Percentiles rank a stretch among this genome's conserved stretches.
Conservation (phyloP, 176 grass and related monocot species). For the Tillandsia leiboldiana region DNA sequence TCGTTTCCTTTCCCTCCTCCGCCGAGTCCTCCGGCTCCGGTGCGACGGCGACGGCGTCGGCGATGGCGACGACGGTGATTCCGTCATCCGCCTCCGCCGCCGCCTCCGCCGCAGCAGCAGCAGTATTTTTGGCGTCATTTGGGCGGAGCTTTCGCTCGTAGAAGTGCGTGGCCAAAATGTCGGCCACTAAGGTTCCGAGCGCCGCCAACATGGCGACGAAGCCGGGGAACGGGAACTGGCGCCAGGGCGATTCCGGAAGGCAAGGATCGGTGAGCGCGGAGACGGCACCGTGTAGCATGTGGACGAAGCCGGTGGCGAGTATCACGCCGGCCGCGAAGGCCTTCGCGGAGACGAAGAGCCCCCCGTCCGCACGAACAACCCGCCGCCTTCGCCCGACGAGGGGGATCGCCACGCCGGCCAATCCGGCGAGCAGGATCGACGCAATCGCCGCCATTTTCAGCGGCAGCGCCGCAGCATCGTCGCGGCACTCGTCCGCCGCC, state of each 20-base stretch:
- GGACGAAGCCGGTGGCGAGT: conserved; percentile 68
- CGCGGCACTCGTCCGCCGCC: conserved; percentile 21
- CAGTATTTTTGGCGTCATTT: conserved; percentile 12
- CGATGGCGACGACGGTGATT: background rate
- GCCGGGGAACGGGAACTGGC: conserved; percentile 44
- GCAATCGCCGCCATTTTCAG: conserved; percentile 59
- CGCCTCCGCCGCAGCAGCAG: background rate
- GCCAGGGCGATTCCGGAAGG: conserved; percentile 35
- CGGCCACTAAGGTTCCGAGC: conserved; percentile 50
- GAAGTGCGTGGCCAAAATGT: conserved; percentile 51
- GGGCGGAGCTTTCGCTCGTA: conserved; percentile 1
- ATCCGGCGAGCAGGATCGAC: conserved; percentile 39
- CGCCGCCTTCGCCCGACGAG: conserved; percentile 40
- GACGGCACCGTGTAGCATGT: conserved; percentile 68
- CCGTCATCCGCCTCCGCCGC: conserved; percentile 15
- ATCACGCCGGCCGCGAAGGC: conserved; percentile 69
- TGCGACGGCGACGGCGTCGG: too few species aligned
- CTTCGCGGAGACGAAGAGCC: conserved; percentile 62
- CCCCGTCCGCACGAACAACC: conserved; percentile 39
- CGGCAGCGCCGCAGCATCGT: conserved; percentile 38
- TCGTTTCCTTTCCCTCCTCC: too few species aligned
- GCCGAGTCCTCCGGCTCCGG: too few species aligned
- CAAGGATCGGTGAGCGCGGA: conserved; percentile 43
- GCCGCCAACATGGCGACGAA: conserved; percentile 78
- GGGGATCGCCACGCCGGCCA: conserved; percentile 58